These are phyloP conservation scores for Dalbergia cochinchinensis DNA, from an alignment of 306 rosid species.

Conservation along the genomic window DNA sequence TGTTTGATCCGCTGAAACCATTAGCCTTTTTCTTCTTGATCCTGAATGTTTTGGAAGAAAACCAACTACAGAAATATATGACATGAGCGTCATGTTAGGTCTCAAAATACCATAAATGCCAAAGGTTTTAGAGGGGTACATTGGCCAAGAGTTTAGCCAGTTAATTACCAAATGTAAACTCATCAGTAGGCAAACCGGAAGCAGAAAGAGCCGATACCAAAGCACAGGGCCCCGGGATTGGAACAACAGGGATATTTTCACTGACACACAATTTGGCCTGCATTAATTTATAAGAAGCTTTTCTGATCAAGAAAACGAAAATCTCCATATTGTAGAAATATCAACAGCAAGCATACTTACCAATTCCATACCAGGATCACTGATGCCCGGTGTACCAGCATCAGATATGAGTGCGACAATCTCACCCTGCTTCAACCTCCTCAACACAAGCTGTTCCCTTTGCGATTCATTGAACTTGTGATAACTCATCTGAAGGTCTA, in stretches of 20 bases:
- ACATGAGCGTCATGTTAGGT: constrained; percentile 11
- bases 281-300: constrained; percentile 41
- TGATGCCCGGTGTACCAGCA: constrained; percentile 92
- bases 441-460: constrained; percentile 82
- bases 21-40: constrained; percentile 80
- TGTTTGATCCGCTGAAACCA: constrained; percentile 74
- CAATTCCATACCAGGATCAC: constrained; percentile 93
- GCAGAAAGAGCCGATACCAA: constrained; percentile 91
- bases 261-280: constrained; percentile 83
- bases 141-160: constrained; percentile 23
- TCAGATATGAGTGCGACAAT: constrained; percentile 87
- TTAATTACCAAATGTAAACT: constrained; percentile 81
- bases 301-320: neutral
- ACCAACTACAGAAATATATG: constrained; percentile 65
- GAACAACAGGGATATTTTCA: constrained; percentile 81
- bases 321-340: neutral
- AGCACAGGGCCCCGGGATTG: constrained; percentile 95
- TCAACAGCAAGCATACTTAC: constrained; percentile 53
- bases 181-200: constrained; percentile 82
- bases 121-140: neutral
- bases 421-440: constrained; percentile 87
- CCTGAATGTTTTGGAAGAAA: constrained; percentile 83
- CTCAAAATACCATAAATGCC: constrained; percentile 30
- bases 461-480: constrained; percentile 92
- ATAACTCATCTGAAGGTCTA: constrained; percentile 80